Evolutionary conservation across 73 alveolate genomes (phyloP), one percentile per base, ranked within the genome.

Genomic region (Blepharisma japonicum): DNA sequence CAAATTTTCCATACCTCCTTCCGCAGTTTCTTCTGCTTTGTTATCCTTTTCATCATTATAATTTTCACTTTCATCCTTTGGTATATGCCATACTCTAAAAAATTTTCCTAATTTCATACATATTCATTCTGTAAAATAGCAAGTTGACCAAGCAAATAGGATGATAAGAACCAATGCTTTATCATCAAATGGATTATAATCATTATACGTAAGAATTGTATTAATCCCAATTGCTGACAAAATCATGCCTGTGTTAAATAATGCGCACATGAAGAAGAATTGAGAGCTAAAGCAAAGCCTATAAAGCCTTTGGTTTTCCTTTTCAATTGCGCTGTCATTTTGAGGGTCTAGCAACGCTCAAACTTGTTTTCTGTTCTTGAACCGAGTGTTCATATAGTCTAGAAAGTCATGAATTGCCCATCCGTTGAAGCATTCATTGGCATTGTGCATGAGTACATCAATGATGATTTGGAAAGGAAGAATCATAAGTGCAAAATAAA

Each of bases 221-320:
- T 83, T 68, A 6, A 87, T 80, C 6, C 98, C 98, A 11, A 92
- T 80, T 11, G 87, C 76, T 18, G 85, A 46, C 87, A 81, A 72
- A 51, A 77, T 71, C 68, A 92, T 20, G 21, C 98, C 98, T 56
- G 91, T 56, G 6, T 80, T 92, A 79, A 79, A 90, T 6, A 92
- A 68, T 55, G 95, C 87, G 53, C 81, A 83, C 80, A 92, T 83
- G 74, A 84, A 92, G 85, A 86, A 92, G 82, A 86, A 83, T 80
- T 92, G 92, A 8, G 98, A 87, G 20, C 95, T 86, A 81, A 92
- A 92, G 72, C 98, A 91, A 18, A 92, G 86, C 81, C 91, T 81
- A 68, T 87, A 91, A 82, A 92, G 66, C 45, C 82, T 55, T 23
- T 88, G 56, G 47, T 78, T 76, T 4, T 76, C 39, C 39, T 81